Percentiles rank a stretch among this genome's conserved stretches.
phyloP scores from a whole-genome alignment of 148 eudicot genomes.

The Rhododendron molle region DNA sequence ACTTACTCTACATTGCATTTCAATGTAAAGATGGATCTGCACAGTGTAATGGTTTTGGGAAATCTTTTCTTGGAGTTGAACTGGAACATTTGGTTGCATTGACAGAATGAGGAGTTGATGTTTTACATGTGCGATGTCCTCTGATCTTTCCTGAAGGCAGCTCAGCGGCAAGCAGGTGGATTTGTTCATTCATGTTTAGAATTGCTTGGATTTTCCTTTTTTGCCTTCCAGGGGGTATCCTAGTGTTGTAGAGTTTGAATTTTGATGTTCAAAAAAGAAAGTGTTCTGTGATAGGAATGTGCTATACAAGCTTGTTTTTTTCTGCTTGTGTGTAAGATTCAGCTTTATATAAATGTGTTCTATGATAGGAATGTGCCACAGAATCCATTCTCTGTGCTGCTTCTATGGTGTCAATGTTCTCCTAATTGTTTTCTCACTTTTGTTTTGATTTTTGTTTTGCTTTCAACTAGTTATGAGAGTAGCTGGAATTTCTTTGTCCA shows the following conservation, averaged over 20 bases:
- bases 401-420: background rate
- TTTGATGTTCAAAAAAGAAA: conserved; percentile 11
- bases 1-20: conserved; percentile 2
- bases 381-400: background rate
- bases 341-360: conserved; percentile 13
- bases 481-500: background rate
- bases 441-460: background rate
- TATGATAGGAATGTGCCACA: background rate
- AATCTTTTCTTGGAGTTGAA: background rate
- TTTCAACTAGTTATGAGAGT: background rate
- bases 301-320: conserved; percentile 12
- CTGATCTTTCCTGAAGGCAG: conserved; percentile 7
- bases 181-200: conserved; percentile 23
- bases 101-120: background rate
- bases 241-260: conserved; percentile 17
- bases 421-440: background rate
- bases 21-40: conserved; percentile 5
- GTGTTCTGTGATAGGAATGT: background rate
- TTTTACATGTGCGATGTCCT: background rate
- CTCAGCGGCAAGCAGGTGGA: conserved; percentile 17
- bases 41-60: background rate
- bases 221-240: conserved; percentile 2
- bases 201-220: conserved; percentile 13
- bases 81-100: background rate
- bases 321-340: conserved; percentile 21